These are phyloP conservation scores for Nakaseomyces nivariensis DNA, from an alignment of 1,139 yeast genomes.

Conservation along the genomic window DNA sequence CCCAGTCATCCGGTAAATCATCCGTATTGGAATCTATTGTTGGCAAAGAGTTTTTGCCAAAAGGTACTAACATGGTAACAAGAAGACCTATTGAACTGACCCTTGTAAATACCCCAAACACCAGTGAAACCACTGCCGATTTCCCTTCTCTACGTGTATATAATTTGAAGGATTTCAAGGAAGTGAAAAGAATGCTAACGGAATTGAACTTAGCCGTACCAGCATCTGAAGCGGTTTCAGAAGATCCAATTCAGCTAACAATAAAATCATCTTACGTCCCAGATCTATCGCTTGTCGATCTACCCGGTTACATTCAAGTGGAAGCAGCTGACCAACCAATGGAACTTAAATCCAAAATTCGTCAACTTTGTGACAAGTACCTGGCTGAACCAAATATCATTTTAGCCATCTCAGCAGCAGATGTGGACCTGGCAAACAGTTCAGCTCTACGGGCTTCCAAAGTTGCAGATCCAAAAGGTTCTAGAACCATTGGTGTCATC, in stretches of 20 bases:
- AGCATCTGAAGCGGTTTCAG: slow-evolving; percentile 70
- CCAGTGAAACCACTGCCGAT: slow-evolving; percentile 83
- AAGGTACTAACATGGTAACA: slow-evolving; percentile 93
- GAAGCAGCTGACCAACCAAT: slow-evolving; percentile 95
- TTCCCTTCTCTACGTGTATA: slow-evolving; percentile 82
- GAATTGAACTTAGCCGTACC: slow-evolving; percentile 94
- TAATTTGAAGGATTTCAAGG: slow-evolving; percentile 75
- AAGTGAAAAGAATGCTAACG: slow-evolving; percentile 72
- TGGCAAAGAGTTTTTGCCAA: slow-evolving; percentile 89
- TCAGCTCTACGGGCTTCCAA: slow-evolving; percentile 95
- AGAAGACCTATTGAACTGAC: slow-evolving; percentile 92
- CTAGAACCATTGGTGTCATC: slow-evolving; percentile 91
- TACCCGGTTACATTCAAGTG: slow-evolving; percentile 95
- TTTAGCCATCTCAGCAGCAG: slow-evolving; percentile 93
- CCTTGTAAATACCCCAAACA: slow-evolving; percentile 66
- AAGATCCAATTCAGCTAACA: slow-evolving; percentile 84
- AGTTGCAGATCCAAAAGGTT: slow-evolving; percentile 96
- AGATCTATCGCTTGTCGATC: slow-evolving; percentile 84
- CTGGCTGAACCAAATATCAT: slow-evolving; percentile 88
- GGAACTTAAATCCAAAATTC: slow-evolving; percentile 68
- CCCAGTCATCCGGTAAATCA: slow-evolving; percentile 94
- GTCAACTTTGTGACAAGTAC: slow-evolving; percentile 72
- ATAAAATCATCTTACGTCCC: slow-evolving; percentile 90
- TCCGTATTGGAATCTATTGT: slow-evolving; percentile 90
- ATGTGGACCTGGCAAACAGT: slow-evolving; percentile 93